Evolutionary conservation across 345 rosid species (phyloP).

Genomic region (Arabidopsis arenosa): DNA sequence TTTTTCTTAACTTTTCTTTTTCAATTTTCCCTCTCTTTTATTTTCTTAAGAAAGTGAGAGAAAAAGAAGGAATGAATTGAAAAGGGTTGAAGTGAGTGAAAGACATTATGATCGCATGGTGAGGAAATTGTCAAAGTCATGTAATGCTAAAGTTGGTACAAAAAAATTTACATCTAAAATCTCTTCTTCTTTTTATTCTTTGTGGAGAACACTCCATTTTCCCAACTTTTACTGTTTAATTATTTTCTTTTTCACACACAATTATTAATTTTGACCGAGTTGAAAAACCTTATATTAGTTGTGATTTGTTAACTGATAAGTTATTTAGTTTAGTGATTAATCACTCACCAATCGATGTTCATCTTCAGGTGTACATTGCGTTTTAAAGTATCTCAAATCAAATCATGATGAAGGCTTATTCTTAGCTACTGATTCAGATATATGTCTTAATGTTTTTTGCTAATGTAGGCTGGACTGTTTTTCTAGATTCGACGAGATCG

Average conservation of each 20-base stretch:
- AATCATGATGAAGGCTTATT: background rate
- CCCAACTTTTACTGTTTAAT: background rate
- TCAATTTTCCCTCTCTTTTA: constrained; percentile 14
- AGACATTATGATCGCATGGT: constrained; percentile 47
- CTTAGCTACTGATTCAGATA: background rate
- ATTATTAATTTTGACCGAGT: background rate
- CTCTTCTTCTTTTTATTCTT: constrained; percentile 11
- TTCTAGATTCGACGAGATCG: background rate
- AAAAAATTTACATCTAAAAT: constrained; percentile 27
- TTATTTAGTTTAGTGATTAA: background rate
- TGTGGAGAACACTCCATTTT: constrained; percentile 35
- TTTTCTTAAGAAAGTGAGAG: constrained; percentile 35
- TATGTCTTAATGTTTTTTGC: background rate
- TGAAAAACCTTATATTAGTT: constrained; percentile 3
- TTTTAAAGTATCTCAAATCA: background rate
- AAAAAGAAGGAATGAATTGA: constrained; percentile 36
- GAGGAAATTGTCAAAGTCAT: constrained; percentile 41
- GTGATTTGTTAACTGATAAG: background rate
- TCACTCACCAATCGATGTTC: background rate
- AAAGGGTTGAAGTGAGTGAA: constrained; percentile 42
- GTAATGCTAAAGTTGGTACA: constrained; percentile 43
- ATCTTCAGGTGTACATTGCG: background rate
- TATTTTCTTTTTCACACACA: background rate
- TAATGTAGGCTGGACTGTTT: background rate
- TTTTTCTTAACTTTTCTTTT: constrained; percentile 27